phyloP scores from a whole-genome alignment of 257 asterid species.

The Petunia secreta region DNA sequence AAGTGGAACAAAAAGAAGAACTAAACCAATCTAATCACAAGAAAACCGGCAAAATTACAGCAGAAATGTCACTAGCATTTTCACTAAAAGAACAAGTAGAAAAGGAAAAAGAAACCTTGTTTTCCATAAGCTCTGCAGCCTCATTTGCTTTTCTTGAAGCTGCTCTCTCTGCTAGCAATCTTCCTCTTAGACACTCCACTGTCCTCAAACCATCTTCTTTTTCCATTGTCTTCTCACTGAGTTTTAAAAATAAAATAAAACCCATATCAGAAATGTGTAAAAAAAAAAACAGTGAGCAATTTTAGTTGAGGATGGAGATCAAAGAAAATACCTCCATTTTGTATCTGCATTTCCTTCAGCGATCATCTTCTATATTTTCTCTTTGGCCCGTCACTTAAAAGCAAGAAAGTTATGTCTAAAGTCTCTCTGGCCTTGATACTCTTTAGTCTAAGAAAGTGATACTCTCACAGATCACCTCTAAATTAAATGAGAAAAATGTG shows the following conservation, averaged over 20 bases:
- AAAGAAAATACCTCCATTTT: constrained; percentile 31
- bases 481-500: neutral
- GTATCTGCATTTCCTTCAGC: constrained; percentile 31
- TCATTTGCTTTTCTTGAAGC: constrained; percentile 75
- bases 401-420: neutral
- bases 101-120: constrained; percentile 47
- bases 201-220: constrained; percentile 66
- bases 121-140: constrained; percentile 52
- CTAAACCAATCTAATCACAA: neutral
- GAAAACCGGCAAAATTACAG: neutral
- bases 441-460: neutral
- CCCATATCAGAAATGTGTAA: neutral
- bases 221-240: constrained; percentile 43
- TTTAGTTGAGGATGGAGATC: neutral
- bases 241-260: neutral
- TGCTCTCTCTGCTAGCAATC: constrained; percentile 81
- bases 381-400: neutral
- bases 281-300: neutral
- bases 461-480: neutral
- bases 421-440: neutral
- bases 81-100: neutral
- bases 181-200: constrained; percentile 81
- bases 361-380: constrained; percentile 16
- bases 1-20: no score
- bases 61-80: neutral